Evolutionary conservation across 176 grass and related monocot species (phyloP).

Genomic region (Chloris gayana): DNA sequence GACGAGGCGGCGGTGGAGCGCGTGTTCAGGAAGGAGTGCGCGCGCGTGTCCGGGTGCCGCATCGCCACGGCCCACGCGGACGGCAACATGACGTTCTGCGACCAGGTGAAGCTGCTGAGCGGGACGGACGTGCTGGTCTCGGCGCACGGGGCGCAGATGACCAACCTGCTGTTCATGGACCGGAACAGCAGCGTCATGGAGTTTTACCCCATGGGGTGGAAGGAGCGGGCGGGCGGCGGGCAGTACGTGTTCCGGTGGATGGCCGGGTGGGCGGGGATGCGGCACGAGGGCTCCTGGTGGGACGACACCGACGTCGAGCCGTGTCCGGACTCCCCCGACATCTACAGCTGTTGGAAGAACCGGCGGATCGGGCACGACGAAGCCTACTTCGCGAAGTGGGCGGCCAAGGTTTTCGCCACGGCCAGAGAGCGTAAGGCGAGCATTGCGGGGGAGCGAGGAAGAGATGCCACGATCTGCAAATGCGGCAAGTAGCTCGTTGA

Average conservation of each 20-base stretch:
- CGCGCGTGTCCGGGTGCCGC: slow-evolving; percentile 43
- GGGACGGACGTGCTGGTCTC: slow-evolving; percentile 70
- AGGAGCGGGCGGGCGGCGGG: slow-evolving; percentile 45
- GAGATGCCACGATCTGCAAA: neutral
- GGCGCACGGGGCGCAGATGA: slow-evolving; percentile 74
- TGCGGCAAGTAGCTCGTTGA: slow-evolving; percentile 11
- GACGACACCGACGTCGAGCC: slow-evolving; percentile 41
- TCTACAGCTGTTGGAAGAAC: slow-evolving; percentile 49
- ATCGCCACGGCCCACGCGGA: slow-evolving; percentile 26
- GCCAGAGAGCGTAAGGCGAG: slow-evolving; percentile 45
- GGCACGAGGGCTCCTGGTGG: slow-evolving; percentile 68
- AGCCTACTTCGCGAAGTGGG: slow-evolving; percentile 56
- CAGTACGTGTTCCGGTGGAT: slow-evolving; percentile 77
- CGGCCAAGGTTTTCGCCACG: slow-evolving; percentile 40
- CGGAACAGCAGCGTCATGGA: slow-evolving; percentile 78
- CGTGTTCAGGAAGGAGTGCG: slow-evolving; percentile 53
- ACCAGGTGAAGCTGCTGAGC: slow-evolving; percentile 64
- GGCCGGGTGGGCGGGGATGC: slow-evolving; percentile 52
- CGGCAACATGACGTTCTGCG: slow-evolving; percentile 63
- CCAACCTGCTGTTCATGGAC: slow-evolving; percentile 78
- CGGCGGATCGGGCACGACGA: slow-evolving; percentile 53
- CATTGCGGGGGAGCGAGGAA: neutral
- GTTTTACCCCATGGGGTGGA: slow-evolving; percentile 73
- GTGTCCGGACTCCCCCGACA: slow-evolving; percentile 14
- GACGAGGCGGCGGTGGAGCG: slow-evolving; percentile 51